phyloP scores from a whole-genome alignment of 2,329 filamentous ascomycete species.

The Stromatinia cepivora region DNA sequence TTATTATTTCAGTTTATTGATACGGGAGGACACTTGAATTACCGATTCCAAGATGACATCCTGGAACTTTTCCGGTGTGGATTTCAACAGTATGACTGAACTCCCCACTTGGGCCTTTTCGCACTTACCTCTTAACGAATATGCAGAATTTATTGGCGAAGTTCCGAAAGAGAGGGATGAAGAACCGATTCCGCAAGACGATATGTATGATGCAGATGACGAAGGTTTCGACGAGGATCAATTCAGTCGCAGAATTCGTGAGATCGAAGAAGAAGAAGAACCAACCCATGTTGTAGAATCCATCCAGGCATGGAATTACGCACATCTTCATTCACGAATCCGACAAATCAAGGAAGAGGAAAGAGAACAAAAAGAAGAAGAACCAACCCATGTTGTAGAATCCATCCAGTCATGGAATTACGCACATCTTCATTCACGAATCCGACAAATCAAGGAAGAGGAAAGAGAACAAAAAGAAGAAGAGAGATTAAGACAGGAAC shows the following conservation, averaged over 20 bases:
- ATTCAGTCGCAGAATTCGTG: not conserved
- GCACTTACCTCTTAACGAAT: not conserved
- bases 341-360: not conserved
- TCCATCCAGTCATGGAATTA: too few relatives aligned
- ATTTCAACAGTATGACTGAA: not conserved
- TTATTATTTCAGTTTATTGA: not conserved
- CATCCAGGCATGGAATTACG: too few relatives aligned
- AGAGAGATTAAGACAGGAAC: not conserved
- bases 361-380: too few relatives aligned
- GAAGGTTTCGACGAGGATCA: not conserved
- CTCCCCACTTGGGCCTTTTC: not conserved
- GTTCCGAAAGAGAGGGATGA: not conserved
- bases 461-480: not conserved
- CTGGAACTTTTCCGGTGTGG: not conserved
- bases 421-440: too few relatives aligned
- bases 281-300: too few relatives aligned
- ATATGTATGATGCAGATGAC: slow-evolving; percentile 7
- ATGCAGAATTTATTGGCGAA: not conserved
- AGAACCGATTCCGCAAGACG: not conserved
- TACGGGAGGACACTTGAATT: not conserved
- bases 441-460: too few relatives aligned
- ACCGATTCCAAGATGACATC: not conserved
- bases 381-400: not conserved
- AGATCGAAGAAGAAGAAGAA: too few relatives aligned
- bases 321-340: too few relatives aligned